Evolutionary conservation across 768 basidiomycete genomes (phyloP), one percentile per base, ranked within the genome.

Genomic region (Naganishia friedmannii): DNA sequence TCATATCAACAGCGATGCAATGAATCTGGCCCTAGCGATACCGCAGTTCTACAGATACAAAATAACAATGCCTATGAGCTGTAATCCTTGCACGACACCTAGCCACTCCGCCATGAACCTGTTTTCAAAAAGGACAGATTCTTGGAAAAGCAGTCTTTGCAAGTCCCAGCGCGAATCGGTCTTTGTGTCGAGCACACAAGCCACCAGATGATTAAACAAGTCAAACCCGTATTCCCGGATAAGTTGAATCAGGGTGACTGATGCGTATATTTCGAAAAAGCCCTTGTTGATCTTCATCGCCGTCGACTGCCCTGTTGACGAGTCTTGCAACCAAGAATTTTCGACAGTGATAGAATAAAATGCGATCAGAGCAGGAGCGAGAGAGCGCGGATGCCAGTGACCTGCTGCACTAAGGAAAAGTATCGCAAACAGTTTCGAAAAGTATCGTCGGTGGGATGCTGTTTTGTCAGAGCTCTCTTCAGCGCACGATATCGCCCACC

Each of bases 31-130:
- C 9, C 42, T 42, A 2, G 42, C 7, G 42, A 42, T 42, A 15
- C 42, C 7, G 42, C 42, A 8, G 2, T n/a, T 53, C n/a, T 29
- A 28, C 26, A 58, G 39, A 39, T 58, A 39, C 21, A 58, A 37
- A n/a, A 58, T n/a, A 6, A 58, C 57, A 21, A 21, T 19, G 19
- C 57, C 57, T 39, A 39, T 26, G 13, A 58, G 57, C 26, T 58
- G 57, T 37, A 58, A 17, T 19, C 57, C 57, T 6, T 17, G 34
- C 39, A 58, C 32, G 7, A 58, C 34, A 17, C 57, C 57, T 37
- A 58, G 34, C 57, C 57, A 58, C 15, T 58, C 23, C 3, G 34
- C 37, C 57, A 58, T 58, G 37, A 58, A 58, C 23, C 57, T 19
- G 19, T 58, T 58, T 39, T 19, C 57, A 28, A 58, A 58, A 13